A percentile compares a stretch with the other conserved stretches of the same genome.
phyloP scores from a whole-genome alignment of 169 alveolate species.

The Plasmodium vinckei region DNA sequence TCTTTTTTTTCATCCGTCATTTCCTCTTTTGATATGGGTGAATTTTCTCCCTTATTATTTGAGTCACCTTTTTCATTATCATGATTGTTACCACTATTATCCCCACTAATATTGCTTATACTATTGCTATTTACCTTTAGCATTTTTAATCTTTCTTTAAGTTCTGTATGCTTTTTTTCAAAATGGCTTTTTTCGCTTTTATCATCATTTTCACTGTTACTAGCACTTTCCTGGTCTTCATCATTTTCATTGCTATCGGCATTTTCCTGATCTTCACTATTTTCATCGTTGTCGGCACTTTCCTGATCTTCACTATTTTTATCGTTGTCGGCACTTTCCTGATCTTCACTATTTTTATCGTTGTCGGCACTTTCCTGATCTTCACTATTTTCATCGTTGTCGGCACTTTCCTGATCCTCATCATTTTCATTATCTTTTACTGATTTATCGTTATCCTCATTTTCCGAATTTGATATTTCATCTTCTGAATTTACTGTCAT shows the following conservation, averaged over 20 bases:
- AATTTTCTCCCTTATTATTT: background rate
- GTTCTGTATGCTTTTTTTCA: constrained; percentile 50
- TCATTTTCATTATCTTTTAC: background rate
- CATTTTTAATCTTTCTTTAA: constrained; percentile 58
- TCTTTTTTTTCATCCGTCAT: constrained; percentile 1
- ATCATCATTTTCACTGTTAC: background rate
- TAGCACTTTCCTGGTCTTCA: background rate
- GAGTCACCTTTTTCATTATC: background rate
- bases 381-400: background rate
- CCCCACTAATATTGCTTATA: background rate
- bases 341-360: background rate
- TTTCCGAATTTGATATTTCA: constrained; percentile 1
- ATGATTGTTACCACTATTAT: background rate
- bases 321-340: background rate
- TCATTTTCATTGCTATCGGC: background rate
- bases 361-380: background rate
- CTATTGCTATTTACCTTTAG: constrained; percentile 4
- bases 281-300: background rate
- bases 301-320: background rate
- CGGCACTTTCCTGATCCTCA: background rate
- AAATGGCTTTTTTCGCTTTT: background rate
- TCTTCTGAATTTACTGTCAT: constrained; percentile 5
- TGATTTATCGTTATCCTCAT: background rate
- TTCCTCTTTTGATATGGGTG: background rate
- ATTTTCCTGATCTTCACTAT: background rate